These are phyloP conservation scores for Elasticomyces elasticus DNA, from an alignment of 495 filamentous ascomycete species.

Conservation along the genomic window DNA sequence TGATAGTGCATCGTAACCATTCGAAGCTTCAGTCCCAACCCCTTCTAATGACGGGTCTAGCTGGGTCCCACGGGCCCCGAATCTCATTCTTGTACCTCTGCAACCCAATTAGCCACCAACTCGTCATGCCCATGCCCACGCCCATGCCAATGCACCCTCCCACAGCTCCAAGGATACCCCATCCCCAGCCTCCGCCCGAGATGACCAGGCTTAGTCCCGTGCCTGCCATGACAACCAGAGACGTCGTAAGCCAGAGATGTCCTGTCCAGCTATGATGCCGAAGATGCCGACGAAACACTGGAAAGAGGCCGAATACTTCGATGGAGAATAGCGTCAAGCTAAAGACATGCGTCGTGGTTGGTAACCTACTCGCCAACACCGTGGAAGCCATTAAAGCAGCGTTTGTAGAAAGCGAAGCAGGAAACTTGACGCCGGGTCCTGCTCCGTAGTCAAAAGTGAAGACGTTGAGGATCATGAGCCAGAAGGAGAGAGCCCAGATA, in stretches of 20 bases:
- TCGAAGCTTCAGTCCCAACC: conserved; percentile 50
- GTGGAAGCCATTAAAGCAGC: conserved; percentile 92
- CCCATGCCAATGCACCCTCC: conserved; percentile 59
- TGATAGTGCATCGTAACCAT: too few relatives aligned
- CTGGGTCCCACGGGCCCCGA: conserved; percentile 94
- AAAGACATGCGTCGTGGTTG: conserved; percentile 87
- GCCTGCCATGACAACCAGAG: conserved; percentile 69
- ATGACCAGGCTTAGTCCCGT: conserved; percentile 66
- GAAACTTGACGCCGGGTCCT: conserved; percentile 56
- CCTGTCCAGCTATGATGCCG: conserved; percentile 74
- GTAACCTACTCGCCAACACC: conserved; percentile 77
- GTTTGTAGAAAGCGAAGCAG: conserved; percentile 85
- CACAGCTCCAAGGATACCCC: conserved; percentile 59
- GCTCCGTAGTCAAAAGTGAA: conserved; percentile 94
- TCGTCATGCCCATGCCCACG: conserved; percentile 82
- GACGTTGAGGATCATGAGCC: conserved; percentile 88
- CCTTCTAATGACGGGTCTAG: conserved; percentile 63
- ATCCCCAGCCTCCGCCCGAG: conserved; percentile 59
- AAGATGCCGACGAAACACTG: conserved; percentile 81
- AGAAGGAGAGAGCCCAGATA: conserved; percentile 93
- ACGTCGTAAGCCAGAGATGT: conserved; percentile 65
- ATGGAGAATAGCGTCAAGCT: conserved; percentile 90
- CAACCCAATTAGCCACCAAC: conserved; percentile 94
- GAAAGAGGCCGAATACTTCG: conserved; percentile 93
- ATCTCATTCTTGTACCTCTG: conserved; percentile 99